phyloP scores from a whole-genome alignment of 2,329 filamentous ascomycete species.

The Dactylellina drechsleri region DNA sequence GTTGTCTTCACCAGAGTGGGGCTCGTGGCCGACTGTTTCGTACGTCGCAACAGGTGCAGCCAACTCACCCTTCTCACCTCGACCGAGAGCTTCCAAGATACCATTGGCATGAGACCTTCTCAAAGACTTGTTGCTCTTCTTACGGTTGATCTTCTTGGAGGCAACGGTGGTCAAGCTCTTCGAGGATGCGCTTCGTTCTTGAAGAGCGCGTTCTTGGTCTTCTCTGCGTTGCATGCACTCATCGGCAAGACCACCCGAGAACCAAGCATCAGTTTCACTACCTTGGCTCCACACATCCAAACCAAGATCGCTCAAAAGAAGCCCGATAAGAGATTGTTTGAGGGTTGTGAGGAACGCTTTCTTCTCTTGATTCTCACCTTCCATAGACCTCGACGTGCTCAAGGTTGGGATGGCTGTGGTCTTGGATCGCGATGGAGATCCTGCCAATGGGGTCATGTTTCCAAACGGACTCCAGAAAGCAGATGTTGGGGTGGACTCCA shows the following conservation, averaged over 20 bases:
- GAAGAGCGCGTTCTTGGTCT: conserved; percentile 65
- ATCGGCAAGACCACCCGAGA: conserved; percentile 73
- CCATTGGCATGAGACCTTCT: conserved; percentile 62
- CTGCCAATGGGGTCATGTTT: conserved; percentile 72
- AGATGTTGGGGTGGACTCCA: conserved; percentile 74
- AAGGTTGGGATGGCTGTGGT: conserved; percentile 30
- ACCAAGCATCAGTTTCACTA: conserved; percentile 93
- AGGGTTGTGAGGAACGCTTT: conserved; percentile 79
- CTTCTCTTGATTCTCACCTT: conserved; percentile 74
- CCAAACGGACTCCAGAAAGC: conserved; percentile 69
- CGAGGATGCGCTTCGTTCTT: conserved; percentile 62
- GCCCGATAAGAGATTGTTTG: conserved; percentile 80
- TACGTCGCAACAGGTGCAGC: conserved; percentile 63
- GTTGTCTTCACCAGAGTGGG: conserved; percentile 64
- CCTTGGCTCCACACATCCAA: conserved; percentile 86
- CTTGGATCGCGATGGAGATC: conserved; percentile 46
- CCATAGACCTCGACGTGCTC: conserved; percentile 70
- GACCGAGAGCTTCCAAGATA: conserved; percentile 63
- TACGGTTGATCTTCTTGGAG: conserved; percentile 67
- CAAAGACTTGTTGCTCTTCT: conserved; percentile 75
- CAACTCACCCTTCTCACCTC: conserved; percentile 62
- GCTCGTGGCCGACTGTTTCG: conserved; percentile 62
- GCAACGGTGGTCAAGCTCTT: conserved; percentile 65
- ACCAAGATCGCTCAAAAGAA: conserved; percentile 88
- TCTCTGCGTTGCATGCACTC: conserved; percentile 73